These are phyloP conservation scores for Oligophagozyma castellii DNA, from an alignment of 1,139 yeast species.

Conservation along the genomic window DNA sequence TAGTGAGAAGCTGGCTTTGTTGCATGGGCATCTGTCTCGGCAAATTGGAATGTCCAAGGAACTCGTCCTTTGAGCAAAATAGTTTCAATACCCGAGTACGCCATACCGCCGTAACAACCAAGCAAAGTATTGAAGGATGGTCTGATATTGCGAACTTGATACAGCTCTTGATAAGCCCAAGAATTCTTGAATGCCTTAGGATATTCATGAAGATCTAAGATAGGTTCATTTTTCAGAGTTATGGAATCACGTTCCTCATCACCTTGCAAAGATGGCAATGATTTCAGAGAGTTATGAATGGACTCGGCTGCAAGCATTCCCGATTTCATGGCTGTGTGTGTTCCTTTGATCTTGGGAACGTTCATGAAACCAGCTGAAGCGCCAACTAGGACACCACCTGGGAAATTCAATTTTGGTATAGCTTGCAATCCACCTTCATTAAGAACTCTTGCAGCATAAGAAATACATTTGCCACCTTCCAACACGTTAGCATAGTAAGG, in stretches of 20 bases:
- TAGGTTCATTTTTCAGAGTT: constrained; percentile 7
- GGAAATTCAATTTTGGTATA: constrained; percentile 78
- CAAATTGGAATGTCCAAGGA: constrained; percentile 78
- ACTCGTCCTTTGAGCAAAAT: constrained; percentile 60
- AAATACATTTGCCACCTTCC: constrained; percentile 80
- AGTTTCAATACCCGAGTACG: constrained; percentile 77
- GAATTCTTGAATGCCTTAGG: constrained; percentile 55
- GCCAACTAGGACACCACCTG: constrained; percentile 92
- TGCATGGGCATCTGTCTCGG: constrained; percentile 53
- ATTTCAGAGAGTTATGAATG: constrained; percentile 45
- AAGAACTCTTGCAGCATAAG: constrained; percentile 90
- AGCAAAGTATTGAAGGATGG: constrained; percentile 70
- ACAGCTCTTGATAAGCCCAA: constrained; percentile 76
- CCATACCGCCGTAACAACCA: constrained; percentile 68
- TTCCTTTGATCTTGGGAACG: constrained; percentile 95
- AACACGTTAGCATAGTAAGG: constrained; percentile 68
- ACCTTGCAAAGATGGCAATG: constrained; percentile 29
- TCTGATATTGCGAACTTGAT: constrained; percentile 74
- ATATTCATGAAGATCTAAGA: constrained; percentile 42
- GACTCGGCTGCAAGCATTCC: constrained; percentile 91
- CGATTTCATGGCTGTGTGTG: constrained; percentile 92
- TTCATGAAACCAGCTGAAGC: constrained; percentile 94
- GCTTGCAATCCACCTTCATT: constrained; percentile 95
- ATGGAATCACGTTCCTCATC: constrained; percentile 28
- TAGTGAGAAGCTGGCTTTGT: constrained; percentile 55